These are phyloP conservation scores for Tephrocybe rancida DNA, from an alignment of 768 basidiomycete species.

Conservation along the genomic window DNA sequence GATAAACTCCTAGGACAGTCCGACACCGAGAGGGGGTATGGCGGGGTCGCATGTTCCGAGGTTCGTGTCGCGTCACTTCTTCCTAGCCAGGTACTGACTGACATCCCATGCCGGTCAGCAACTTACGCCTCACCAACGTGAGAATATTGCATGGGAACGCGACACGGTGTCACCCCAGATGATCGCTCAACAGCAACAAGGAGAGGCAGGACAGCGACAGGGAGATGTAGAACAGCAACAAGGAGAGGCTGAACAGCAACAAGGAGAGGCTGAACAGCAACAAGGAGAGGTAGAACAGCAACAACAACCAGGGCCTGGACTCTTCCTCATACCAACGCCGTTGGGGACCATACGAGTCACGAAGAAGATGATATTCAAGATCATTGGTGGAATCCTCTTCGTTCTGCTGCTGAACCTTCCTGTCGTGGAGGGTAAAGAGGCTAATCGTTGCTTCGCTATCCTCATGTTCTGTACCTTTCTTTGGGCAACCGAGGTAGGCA, in stretches of 20 bases:
- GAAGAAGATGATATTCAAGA: slow-evolving; percentile 57
- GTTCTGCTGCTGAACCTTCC: slow-evolving; percentile 59
- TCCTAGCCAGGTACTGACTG: slow-evolving; percentile 57
- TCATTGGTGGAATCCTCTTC: slow-evolving; percentile 62
- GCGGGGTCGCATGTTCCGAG: slow-evolving; percentile 86
- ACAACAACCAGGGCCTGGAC: slow-evolving; percentile 41
- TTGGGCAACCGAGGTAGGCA: slow-evolving; percentile 92
- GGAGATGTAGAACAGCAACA: no score
- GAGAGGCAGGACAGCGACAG: slow-evolving; percentile 43
- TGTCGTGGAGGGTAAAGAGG: slow-evolving; percentile 63
- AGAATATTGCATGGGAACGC: slow-evolving; percentile 95
- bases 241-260: no score
- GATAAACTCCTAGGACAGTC: slow-evolving; percentile 54
- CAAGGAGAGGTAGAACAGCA: slow-evolving; percentile 51
- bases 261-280: no score
- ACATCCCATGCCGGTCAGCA: slow-evolving; percentile 75
- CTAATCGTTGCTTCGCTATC: slow-evolving; percentile 90
- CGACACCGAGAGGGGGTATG: slow-evolving; percentile 87
- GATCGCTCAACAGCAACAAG: slow-evolving; percentile 81
- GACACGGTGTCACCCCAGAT: slow-evolving; percentile 98
- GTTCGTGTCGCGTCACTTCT: slow-evolving; percentile 27
- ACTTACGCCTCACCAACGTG: slow-evolving; percentile 83
- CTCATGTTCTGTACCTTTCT: slow-evolving; percentile 88
- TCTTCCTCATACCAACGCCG: slow-evolving; percentile 63
- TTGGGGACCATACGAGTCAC: slow-evolving; percentile 70